phyloP scores from a whole-genome alignment of 495 filamentous ascomycete species.

The Zalerion maritima region DNA sequence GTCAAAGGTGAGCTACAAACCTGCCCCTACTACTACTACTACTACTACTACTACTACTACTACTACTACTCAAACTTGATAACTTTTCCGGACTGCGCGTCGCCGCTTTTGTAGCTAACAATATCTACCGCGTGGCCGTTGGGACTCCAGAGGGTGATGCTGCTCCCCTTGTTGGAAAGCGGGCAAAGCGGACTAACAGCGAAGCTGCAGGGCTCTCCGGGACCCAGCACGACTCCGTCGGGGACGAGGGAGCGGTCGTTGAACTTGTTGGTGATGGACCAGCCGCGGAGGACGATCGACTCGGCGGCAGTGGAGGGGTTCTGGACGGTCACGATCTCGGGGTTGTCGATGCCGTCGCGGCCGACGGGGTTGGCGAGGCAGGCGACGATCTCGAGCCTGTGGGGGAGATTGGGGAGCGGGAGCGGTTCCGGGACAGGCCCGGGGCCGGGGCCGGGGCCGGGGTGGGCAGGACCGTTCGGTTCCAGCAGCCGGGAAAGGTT shows the following conservation, averaged over 20 bases:
- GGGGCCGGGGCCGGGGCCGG: not conserved
- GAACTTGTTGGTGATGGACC: constrained; percentile 8
- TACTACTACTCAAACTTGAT: too few relatives aligned
- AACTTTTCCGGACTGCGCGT: too few relatives aligned
- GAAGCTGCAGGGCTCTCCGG: constrained; percentile 2
- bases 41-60: too few relatives aligned
- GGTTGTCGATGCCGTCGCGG: constrained; percentile 6
- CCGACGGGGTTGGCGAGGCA: constrained; percentile 10
- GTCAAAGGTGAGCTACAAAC: too few relatives aligned
- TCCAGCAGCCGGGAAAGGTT: not conserved
- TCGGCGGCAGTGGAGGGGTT: constrained; percentile 3
- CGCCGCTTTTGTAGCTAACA: constrained; percentile 9
- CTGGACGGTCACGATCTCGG: constrained; percentile 8
- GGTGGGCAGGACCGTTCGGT: not conserved
- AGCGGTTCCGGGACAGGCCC: too few relatives aligned
- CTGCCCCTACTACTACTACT: too few relatives aligned
- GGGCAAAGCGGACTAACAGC: constrained; percentile 8
- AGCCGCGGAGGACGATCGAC: constrained; percentile 8
- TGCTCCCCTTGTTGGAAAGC: constrained; percentile 8
- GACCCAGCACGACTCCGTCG: constrained; percentile 2
- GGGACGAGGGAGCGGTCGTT: constrained; percentile 4
- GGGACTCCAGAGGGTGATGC: constrained; percentile 3
- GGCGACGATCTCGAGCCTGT: constrained; percentile 3
- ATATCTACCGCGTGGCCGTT: constrained; percentile 4
- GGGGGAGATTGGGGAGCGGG: too few relatives aligned